Evolutionary conservation across 1,284 basidiomycete genomes (phyloP), one percentile per base, ranked within the genome.

Genomic region (Ceratobasidium sp.): DNA sequence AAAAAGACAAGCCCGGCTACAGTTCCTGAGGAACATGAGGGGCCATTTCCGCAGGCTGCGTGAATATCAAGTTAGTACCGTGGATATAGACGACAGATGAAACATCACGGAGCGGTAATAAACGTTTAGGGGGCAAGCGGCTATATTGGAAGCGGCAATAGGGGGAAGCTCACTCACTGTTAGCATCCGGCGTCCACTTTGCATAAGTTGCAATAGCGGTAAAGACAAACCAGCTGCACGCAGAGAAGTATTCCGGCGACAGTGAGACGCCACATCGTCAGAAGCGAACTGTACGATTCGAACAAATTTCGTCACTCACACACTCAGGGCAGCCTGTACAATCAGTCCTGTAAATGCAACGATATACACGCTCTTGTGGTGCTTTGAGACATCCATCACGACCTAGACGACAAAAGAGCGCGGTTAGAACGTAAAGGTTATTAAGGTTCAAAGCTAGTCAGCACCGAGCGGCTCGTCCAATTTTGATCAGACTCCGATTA

Each of bases 351-450:
- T 77, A 77, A 96, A 87, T 0, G 91, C 91, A 16, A 95, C 91
- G n/a, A 88, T 83, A 79, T 93, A 95, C 29, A 95, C 92, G 58
- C 89, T 90, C 74, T 86, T 88, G 82, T 95, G 92, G 78, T 93
- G 91, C 79, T 94, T 94, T 56, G 91, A 87, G 49, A 94, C 86
- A 78, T 94, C 92, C 84, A 95, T 92, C 2, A 91, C 89, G 31
- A 93, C 90, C 69, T 72, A 41, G 11, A 46, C 14, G 31, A 31
- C 29, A 34, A 51, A 46, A 2, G 46, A 62, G 27, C 11, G 9
- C 5, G 41, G 39, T 62, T 62, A 62, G 41, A 27, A 62, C 59
- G 41, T 46, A 34, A 62, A 46, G 59, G 39, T 62, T 43, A 62
- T 43, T 29, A 62, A 37, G 39, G 22, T 46, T 62, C 22, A 46